Evolutionary conservation across 1,284 basidiomycete species (phyloP).

Genomic region (Waitea zeae): DNA sequence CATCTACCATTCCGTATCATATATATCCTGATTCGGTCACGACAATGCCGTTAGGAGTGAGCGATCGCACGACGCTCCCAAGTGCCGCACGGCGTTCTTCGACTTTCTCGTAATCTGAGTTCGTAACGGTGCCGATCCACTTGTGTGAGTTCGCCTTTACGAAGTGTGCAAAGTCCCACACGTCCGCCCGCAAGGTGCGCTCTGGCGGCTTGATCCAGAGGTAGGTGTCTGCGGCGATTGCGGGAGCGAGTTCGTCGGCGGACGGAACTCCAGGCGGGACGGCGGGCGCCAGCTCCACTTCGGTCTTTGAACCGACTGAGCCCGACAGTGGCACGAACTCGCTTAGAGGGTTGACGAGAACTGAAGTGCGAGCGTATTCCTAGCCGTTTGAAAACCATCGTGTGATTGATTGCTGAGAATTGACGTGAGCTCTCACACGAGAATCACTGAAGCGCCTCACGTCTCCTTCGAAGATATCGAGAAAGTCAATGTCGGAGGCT

Average conservation of each 20-base stretch:
- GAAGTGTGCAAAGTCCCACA: constrained; percentile 71
- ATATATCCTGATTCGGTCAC: no score
- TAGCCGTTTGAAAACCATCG: constrained; percentile 13
- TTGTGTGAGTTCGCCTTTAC: constrained; percentile 50
- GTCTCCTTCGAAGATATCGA: constrained; percentile 68
- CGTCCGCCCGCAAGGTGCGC: constrained; percentile 37
- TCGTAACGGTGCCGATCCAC: constrained; percentile 35
- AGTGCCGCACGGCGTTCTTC: background rate
- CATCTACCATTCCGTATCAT: no score
- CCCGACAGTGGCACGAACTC: no score
- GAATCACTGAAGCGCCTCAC: no score
- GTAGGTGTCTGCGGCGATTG: constrained; percentile 47
- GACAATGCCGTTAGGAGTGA: no score
- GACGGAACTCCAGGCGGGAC: constrained; percentile 23
- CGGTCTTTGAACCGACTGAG: no score
- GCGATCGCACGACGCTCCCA: no score
- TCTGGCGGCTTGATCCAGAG: no score
- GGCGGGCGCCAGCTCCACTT: constrained; percentile 24
- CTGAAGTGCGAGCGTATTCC: constrained; percentile 51
- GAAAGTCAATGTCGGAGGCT: constrained; percentile 30
- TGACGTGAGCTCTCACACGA: no score
- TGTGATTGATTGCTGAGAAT: background rate
- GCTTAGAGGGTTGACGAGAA: constrained; percentile 40
- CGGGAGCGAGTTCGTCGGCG: constrained; percentile 14
- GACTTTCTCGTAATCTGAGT: constrained; percentile 10